A percentile compares a stretch with the other conserved stretches of the same genome.
Evolutionary conservation across 2,329 filamentous ascomycete genomes (phyloP).

Genomic region (Venturia oleaginea): DNA sequence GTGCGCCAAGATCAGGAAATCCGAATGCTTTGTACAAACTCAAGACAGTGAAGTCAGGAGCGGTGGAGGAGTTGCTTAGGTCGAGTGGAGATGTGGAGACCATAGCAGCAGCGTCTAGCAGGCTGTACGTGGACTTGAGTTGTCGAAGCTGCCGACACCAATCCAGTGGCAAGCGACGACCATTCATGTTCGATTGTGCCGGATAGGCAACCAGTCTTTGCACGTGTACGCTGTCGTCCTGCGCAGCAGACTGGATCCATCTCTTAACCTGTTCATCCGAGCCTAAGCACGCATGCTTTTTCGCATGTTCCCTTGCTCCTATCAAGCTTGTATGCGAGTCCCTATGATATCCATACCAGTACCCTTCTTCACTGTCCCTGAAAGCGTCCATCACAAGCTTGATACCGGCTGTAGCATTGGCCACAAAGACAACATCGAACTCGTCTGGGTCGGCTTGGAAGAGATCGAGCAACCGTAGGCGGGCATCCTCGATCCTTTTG

Average conservation of each 20-base stretch:
- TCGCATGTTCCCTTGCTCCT: constrained; percentile 64
- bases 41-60: constrained; percentile 77
- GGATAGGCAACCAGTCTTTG: constrained; percentile 66
- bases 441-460: constrained; percentile 72
- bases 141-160: constrained; percentile 46
- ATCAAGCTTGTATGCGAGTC: constrained; percentile 82
- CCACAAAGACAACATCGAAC: constrained; percentile 84
- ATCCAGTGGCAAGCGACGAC: constrained; percentile 59
- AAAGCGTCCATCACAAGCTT: constrained; percentile 79
- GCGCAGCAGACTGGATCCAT: constrained; percentile 47
- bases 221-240: constrained; percentile 20
- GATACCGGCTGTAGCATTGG: constrained; percentile 84
- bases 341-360: constrained; percentile 73
- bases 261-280: constrained; percentile 51
- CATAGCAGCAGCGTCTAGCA: constrained; percentile 77
- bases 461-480: constrained; percentile 61
- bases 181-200: constrained; percentile 90
- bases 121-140: constrained; percentile 48
- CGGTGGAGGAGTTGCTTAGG: constrained; percentile 48
- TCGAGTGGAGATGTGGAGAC: constrained; percentile 70
- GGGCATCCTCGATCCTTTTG: constrained; percentile 63
- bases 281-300: constrained; percentile 54
- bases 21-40: constrained; percentile 99
- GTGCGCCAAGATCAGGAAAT: constrained; percentile 79
- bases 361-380: constrained; percentile 58